A percentile compares a stretch with the other conserved stretches of the same genome.
These are phyloP conservation scores for Chaetomium fimeti DNA, from an alignment of 495 filamentous ascomycete genomes.

Conservation along the genomic window DNA sequence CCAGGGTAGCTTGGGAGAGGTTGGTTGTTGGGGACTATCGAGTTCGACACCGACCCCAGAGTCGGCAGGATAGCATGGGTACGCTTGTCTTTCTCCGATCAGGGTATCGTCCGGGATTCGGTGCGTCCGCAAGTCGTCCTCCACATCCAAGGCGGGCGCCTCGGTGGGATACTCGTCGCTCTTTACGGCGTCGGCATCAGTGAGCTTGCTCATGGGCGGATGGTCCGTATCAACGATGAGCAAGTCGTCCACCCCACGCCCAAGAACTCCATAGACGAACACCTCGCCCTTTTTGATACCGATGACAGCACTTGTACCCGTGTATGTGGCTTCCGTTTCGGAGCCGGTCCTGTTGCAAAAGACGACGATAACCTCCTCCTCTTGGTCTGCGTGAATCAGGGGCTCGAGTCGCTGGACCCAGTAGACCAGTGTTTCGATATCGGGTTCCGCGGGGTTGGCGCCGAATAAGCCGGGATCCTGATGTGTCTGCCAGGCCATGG, in stretches of 20 bases:
- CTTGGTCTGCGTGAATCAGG: conserved; percentile 56
- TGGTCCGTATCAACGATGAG: conserved; percentile 60
- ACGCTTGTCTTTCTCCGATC: background rate
- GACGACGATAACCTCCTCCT: conserved; percentile 69
- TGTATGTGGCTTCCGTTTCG: conserved; percentile 69
- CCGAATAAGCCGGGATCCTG: conserved; percentile 49
- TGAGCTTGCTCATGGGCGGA: conserved; percentile 32
- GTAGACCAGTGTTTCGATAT: conserved; percentile 79
- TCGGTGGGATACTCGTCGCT: conserved; percentile 1
- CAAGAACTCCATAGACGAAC: conserved; percentile 65
- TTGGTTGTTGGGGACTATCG: background rate
- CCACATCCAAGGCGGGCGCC: background rate
- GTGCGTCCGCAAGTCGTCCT: background rate
- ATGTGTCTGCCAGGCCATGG: conserved; percentile 84
- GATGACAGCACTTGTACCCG: conserved; percentile 81
- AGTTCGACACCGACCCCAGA: background rate
- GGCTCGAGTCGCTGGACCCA: conserved; percentile 86
- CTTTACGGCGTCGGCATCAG: conserved; percentile 22
- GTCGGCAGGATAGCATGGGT: background rate
- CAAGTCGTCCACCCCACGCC: conserved; percentile 62
- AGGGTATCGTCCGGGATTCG: background rate
- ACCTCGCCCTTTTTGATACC: conserved; percentile 67
- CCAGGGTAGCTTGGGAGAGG: conserved; percentile 22
- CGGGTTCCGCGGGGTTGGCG: conserved; percentile 56
- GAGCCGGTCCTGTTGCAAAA: conserved; percentile 78